Conservation (phyloP, 2,329 filamentous ascomycete genomes). For the Epichloe coenophiala region DNA sequence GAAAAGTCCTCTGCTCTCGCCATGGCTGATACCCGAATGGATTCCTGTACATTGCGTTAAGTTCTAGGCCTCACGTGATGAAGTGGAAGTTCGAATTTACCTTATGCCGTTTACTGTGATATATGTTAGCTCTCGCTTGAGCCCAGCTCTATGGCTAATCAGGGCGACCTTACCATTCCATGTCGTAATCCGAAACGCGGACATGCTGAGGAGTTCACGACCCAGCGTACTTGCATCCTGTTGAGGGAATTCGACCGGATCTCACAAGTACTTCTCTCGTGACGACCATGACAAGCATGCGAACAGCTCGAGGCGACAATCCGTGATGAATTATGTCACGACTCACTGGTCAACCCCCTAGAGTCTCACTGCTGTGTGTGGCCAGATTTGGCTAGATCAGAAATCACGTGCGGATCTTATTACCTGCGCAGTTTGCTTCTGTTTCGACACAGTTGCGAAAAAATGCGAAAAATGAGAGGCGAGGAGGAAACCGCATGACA, state of each 20-base stretch:
- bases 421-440: background rate
- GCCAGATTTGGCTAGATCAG: background rate
- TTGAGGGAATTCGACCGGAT: background rate
- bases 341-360: background rate
- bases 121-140: constrained; percentile 1
- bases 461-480: background rate
- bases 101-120: constrained; percentile 64
- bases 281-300: background rate
- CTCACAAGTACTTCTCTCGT: background rate
- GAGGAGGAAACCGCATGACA: too few species aligned
- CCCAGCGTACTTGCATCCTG: background rate
- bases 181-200: constrained; percentile 70
- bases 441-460: background rate
- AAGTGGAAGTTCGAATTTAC: constrained; percentile 16
- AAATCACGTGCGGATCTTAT: background rate
- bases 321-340: background rate
- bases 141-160: background rate
- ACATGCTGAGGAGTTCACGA: constrained; percentile 22
- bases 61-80: background rate
- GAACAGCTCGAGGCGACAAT: background rate
- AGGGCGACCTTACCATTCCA: constrained; percentile 56
- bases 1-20: constrained; percentile 56
- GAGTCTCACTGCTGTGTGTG: background rate
- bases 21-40: constrained; percentile 78
- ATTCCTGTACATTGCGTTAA: constrained; percentile 37